Evolutionary conservation across 306 rosid genomes (phyloP).

Genomic region (Urtica urens): DNA sequence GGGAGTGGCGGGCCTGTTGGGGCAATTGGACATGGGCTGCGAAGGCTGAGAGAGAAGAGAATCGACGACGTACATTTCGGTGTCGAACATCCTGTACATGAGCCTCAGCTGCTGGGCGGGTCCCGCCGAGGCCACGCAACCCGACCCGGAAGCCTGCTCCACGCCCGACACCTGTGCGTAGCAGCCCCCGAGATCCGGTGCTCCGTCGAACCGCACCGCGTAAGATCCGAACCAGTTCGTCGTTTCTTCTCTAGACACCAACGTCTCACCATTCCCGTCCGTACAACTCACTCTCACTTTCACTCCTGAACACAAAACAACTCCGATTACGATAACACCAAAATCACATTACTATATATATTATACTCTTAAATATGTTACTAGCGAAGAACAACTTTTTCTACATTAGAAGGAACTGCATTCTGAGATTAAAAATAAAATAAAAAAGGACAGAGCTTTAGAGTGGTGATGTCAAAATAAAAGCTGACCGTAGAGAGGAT

Average conservation of each 20-base stretch:
- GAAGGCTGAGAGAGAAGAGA: constrained; percentile 74
- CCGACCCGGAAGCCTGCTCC: constrained; percentile 31
- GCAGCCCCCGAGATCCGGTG: constrained; percentile 60
- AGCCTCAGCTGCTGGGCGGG: constrained; percentile 57
- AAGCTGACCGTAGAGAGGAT: constrained; percentile 58
- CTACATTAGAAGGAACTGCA: background rate
- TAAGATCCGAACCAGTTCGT: constrained; percentile 72
- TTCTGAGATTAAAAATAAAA: background rate
- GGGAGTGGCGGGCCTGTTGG: constrained; percentile 49
- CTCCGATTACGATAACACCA: too few relatives aligned
- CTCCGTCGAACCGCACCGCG: constrained; percentile 53
- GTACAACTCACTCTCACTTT: constrained; percentile 59
- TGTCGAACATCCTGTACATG: constrained; percentile 59
- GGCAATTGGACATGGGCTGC: constrained; percentile 61
- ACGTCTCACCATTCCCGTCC: constrained; percentile 46
- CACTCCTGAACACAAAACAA: constrained; percentile 34
- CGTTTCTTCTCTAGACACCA: constrained; percentile 66
- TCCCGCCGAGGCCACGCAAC: constrained; percentile 46
- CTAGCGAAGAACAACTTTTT: background rate
- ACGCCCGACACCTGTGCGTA: constrained; percentile 40
- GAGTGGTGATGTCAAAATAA: background rate
- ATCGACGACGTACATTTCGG: constrained; percentile 62
- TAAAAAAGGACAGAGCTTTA: background rate
- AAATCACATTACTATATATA: too few relatives aligned
- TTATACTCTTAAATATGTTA: background rate